A percentile compares a stretch with the other conserved stretches of the same genome.
These are phyloP conservation scores for Vaccinium myrtillus DNA, from an alignment of 148 eudicot species.

Conservation along the genomic window DNA sequence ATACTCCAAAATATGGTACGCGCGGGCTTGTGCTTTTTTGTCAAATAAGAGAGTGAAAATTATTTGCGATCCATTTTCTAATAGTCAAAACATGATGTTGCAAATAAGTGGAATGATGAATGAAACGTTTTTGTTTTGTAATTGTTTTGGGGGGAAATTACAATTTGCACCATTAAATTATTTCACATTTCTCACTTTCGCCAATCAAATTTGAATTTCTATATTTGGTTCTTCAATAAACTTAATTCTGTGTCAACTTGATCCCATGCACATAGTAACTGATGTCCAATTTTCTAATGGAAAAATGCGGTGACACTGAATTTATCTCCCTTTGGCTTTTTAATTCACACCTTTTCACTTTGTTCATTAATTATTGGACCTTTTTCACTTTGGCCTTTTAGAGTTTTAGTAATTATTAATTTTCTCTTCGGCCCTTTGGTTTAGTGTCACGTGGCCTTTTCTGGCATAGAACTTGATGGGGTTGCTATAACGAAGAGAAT, in stretches of 20 bases:
- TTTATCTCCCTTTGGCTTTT: no score
- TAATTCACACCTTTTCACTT: no score
- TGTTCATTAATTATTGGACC: no score
- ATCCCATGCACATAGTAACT: background rate
- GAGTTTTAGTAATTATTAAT: no score
- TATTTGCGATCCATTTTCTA: background rate
- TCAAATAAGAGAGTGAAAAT: background rate
- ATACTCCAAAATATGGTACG: no score
- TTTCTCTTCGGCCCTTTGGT: background rate
- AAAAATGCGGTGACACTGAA: no score
- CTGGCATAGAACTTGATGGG: background rate
- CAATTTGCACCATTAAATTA: background rate
- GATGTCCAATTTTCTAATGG: background rate
- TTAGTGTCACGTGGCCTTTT: background rate
- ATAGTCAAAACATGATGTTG: background rate
- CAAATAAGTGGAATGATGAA: background rate
- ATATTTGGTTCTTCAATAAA: background rate
- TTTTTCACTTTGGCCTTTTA: no score
- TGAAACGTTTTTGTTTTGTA: background rate
- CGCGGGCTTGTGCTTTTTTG: background rate
- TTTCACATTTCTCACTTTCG: background rate
- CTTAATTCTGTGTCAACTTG: background rate
- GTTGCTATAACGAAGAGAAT: no score
- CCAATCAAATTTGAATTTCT: background rate
- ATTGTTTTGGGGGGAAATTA: no score